A percentile compares a stretch with the other conserved stretches of the same genome.
These are phyloP conservation scores for Mycena crocata DNA, from an alignment of 768 basidiomycete species.

Conservation along the genomic window DNA sequence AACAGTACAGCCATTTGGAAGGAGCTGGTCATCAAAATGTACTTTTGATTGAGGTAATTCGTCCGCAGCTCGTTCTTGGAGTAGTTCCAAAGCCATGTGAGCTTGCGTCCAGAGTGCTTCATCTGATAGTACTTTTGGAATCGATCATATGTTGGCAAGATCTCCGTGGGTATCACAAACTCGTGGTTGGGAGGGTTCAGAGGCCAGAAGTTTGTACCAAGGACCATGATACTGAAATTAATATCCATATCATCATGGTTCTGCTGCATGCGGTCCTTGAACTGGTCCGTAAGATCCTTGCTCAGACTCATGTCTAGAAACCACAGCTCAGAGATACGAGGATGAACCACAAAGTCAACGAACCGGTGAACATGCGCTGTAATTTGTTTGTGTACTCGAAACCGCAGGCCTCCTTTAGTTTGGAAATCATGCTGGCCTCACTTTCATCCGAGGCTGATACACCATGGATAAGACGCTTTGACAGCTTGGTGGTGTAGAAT, in stretches of 20 bases:
- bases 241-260: conserved; percentile 89
- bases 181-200: conserved; percentile 85
- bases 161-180: conserved; percentile 90
- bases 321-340: neutral
- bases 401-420: conserved; percentile 95
- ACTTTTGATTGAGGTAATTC: conserved; percentile 93
- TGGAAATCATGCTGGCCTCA: conserved; percentile 97
- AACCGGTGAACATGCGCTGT: conserved; percentile 96
- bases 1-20: conserved; percentile 96
- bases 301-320: conserved; percentile 89
- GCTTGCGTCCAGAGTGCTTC: conserved; percentile 93
- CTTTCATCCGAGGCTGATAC: conserved; percentile 96
- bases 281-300: conserved; percentile 94
- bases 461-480: conserved; percentile 90
- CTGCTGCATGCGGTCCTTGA: conserved; percentile 93
- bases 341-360: conserved; percentile 29
- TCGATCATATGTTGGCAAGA: conserved; percentile 87
- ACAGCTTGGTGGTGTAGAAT: conserved; percentile 95
- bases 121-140: conserved; percentile 94
- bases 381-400: conserved; percentile 98
- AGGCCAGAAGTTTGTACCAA: conserved; percentile 97
- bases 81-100: conserved; percentile 99
- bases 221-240: conserved; percentile 92
- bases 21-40: conserved; percentile 94
- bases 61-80: conserved; percentile 96